phyloP scores from a whole-genome alignment of 2,329 filamentous ascomycete species.

The Elsinoe perseae region DNA sequence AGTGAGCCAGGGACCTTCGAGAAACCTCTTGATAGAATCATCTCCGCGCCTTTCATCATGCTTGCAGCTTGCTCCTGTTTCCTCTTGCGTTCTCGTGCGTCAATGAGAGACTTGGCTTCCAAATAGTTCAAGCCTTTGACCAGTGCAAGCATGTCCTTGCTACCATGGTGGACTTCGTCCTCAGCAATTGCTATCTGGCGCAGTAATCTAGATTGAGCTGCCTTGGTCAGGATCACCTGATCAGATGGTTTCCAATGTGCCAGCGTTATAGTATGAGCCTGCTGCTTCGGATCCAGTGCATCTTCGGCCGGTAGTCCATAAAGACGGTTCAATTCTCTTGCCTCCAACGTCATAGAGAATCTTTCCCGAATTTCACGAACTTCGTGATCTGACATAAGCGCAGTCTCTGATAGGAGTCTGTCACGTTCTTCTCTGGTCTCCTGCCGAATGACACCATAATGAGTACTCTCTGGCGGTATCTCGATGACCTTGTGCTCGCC shows the following conservation, averaged over 20 bases:
- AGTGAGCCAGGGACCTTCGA: background rate
- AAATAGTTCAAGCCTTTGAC: background rate
- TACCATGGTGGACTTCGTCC: background rate
- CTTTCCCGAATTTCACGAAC: background rate
- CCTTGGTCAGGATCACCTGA: background rate
- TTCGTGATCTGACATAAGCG: background rate
- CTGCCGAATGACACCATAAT: conserved; percentile 4
- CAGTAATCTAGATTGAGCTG: background rate
- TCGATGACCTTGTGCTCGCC: background rate
- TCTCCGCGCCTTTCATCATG: background rate
- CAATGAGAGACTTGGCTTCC: background rate
- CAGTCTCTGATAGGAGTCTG: background rate
- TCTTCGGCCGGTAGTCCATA: conserved; percentile 9
- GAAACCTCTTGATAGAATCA: background rate
- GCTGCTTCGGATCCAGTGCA: background rate
- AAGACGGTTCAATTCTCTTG: conserved; percentile 2
- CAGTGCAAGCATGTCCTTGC: background rate
- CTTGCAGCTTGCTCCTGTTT: background rate
- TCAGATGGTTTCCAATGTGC: background rate
- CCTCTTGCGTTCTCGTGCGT: background rate
- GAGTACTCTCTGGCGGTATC: background rate
- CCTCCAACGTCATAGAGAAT: background rate
- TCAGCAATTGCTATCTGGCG: background rate
- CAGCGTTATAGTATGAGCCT: background rate
- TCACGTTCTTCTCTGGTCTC: background rate